Conservation (phyloP, 2,329 filamentous ascomycete species). For the Nannizzia gypsea region DNA sequence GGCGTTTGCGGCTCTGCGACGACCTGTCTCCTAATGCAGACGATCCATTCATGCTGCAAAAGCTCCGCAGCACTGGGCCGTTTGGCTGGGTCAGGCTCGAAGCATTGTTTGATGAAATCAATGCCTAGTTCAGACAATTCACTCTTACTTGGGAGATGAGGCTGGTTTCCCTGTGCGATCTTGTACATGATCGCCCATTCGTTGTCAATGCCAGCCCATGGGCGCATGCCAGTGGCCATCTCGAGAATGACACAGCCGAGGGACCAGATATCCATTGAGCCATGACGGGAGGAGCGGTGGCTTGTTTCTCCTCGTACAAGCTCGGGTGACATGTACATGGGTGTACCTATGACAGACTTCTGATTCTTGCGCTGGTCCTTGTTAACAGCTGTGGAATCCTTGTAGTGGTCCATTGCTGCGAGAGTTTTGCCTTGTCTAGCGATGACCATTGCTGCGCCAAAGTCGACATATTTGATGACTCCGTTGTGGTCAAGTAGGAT, state of each 20-base stretch:
- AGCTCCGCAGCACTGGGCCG: slow-evolving; percentile 76
- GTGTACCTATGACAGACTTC: slow-evolving; percentile 91
- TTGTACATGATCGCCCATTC: slow-evolving; percentile 99
- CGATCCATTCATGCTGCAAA: slow-evolving; percentile 84
- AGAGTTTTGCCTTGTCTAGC: slow-evolving; percentile 85
- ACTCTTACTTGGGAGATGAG: slow-evolving; percentile 66
- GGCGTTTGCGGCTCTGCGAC: slow-evolving; percentile 35
- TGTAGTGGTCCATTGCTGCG: slow-evolving; percentile 49
- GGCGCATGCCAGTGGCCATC: slow-evolving; percentile 88
- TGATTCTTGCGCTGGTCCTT: slow-evolving; percentile 44
- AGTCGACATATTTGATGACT: slow-evolving; percentile 98
- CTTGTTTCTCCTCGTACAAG: slow-evolving; percentile 83
- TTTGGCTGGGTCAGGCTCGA: slow-evolving; percentile 67
- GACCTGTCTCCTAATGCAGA: slow-evolving; percentile 38
- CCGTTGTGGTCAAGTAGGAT: slow-evolving; percentile 76
- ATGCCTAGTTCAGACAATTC: slow-evolving; percentile 76
- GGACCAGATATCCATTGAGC: slow-evolving; percentile 54
- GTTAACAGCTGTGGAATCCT: slow-evolving; percentile 17
- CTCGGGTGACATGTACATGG: slow-evolving; percentile 99
- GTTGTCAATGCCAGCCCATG: slow-evolving; percentile 93
- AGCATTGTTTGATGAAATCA: slow-evolving; percentile 80
- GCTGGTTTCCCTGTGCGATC: slow-evolving; percentile 91
- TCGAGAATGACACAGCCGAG: slow-evolving; percentile 71
- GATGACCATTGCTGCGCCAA: slow-evolving; percentile 94
- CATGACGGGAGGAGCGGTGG: slow-evolving; percentile 61